Percentiles rank a stretch among this genome's conserved stretches.
phyloP scores from a whole-genome alignment of 108 stramenopile genomes.

The Nitzschia sp. region DNA sequence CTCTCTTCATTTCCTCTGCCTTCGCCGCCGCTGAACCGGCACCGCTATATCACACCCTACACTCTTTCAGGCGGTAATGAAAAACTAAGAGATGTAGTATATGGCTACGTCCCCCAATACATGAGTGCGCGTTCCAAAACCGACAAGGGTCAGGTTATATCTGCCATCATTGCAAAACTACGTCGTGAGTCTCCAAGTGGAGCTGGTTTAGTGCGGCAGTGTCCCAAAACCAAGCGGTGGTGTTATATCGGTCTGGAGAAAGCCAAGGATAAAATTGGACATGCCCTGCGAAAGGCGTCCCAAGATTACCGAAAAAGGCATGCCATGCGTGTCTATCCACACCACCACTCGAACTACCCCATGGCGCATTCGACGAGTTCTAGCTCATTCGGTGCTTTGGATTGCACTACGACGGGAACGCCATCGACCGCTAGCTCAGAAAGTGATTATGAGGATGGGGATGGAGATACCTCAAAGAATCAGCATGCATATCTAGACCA shows the following conservation, averaged over 20 bases:
- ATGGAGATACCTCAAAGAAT: not conserved
- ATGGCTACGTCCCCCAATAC: conserved; percentile 32
- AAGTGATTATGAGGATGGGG: conserved; percentile 3
- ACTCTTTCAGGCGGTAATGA: conserved; percentile 32
- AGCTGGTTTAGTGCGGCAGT: conserved; percentile 26
- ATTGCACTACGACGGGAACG: not conserved
- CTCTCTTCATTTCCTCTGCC: not conserved
- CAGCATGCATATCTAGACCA: too few relatives aligned
- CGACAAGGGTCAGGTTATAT: conserved; percentile 31
- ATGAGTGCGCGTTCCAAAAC: conserved; percentile 21
- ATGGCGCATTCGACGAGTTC: not conserved
- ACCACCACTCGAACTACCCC: not conserved
- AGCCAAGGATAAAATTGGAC: conserved; percentile 39
- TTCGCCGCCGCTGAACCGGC: too few relatives aligned
- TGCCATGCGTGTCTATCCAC: not conserved
- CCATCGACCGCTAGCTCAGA: not conserved
- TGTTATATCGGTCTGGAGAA: conserved; percentile 27
- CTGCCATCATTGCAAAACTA: conserved; percentile 25
- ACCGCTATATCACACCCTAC: not conserved
- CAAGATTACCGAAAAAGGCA: not conserved
- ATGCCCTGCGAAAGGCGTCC: conserved; percentile 31
- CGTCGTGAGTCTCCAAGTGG: conserved; percentile 20
- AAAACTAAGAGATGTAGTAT: conserved; percentile 30
- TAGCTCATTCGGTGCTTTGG: conserved; percentile 1
- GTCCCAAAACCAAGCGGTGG: conserved; percentile 22